Evolutionary conservation across 1,139 yeast genomes (phyloP), one percentile per base, ranked within the genome.

Genomic region (Magnusiomyces sp.): DNA sequence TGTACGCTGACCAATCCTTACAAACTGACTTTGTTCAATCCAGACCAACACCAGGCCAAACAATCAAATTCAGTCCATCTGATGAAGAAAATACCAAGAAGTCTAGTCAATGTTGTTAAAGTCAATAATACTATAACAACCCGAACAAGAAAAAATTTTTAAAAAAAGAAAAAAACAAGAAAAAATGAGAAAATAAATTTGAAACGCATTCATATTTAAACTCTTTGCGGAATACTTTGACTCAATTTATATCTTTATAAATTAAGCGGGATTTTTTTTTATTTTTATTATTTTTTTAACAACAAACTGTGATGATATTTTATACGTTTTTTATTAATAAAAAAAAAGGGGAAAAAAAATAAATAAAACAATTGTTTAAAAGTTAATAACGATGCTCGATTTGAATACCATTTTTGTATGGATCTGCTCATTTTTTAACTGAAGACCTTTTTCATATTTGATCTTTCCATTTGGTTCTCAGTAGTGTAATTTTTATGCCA

Each of bases 21-120:
- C 71, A 68, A 51, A 69, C 71, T 34, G 71, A 68, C 56, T 65
- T 68, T 54, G 68, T 65, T 71, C 89, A 64, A 77, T 76, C 60
- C 72, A 57, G 70, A 71, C 66, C 71, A 54, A 61, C 71, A 68
- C 72, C 77, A 52, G 97, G 97, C 20, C 95, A 94, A 58, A 89
- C 97, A 40, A 90, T 92, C 65, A 80, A 88, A 54, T 81, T 92
- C 67, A 87, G 97, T 9, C 89, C 95, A 52, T 95, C 97, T 46
- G 87, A 84, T 62, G 94, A 86, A 61, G 79, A 77, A 52, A 76
- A 77, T 63, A 72, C 80, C 60, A 78, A 63, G 78, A 81, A 68
- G 82, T 90, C 72, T 78, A 94, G 77, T 79, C 71, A 64, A 48
- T 65, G 72, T 58, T 70, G 73, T 53, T 69, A 61, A 50, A 41